phyloP scores from a whole-genome alignment of 2,329 filamentous ascomycete genomes.

The Stromatinia cepivora region DNA sequence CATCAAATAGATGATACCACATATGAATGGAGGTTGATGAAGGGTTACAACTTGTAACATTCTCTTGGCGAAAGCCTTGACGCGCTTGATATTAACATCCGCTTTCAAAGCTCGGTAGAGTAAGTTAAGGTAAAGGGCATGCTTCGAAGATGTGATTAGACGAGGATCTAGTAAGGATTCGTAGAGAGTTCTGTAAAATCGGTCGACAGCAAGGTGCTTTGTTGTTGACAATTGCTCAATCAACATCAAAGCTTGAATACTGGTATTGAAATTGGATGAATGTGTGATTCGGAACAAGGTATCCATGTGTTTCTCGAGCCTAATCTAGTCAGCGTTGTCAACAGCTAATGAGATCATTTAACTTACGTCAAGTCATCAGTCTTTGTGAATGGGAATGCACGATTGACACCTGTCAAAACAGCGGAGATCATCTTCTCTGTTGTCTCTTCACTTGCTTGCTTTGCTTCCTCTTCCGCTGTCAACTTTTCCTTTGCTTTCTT shows the following conservation, averaged over 20 bases:
- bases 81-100: constrained; percentile 84
- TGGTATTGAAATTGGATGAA: constrained; percentile 98
- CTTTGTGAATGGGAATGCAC: constrained; percentile 88
- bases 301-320: constrained; percentile 84
- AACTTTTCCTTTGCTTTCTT: constrained; percentile 51
- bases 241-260: constrained; percentile 89
- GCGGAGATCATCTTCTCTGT: constrained; percentile 91
- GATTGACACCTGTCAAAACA: constrained; percentile 90
- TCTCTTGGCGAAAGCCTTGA: constrained; percentile 95
- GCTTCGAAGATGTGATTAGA: constrained; percentile 86
- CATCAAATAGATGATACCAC: constrained; percentile 87
- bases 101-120: constrained; percentile 85
- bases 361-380: constrained; percentile 72
- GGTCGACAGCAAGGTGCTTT: constrained; percentile 79
- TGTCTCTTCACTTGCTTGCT: constrained; percentile 47
- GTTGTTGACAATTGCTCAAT: constrained; percentile 87
- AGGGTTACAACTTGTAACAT: constrained; percentile 83
- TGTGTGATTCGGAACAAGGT: constrained; percentile 95
- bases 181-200: constrained; percentile 94
- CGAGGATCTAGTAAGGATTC: constrained; percentile 92
- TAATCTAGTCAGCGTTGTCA: constrained; percentile 42
- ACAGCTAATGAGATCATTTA: neutral
- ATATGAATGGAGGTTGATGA: constrained; percentile 90
- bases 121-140: constrained; percentile 91
- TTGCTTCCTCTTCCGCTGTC: constrained; percentile 44